Percentiles rank a stretch among this genome's conserved stretches.
Conservation (phyloP, 116 monocot species). For the Phalaenopsis hybrid region DNA sequence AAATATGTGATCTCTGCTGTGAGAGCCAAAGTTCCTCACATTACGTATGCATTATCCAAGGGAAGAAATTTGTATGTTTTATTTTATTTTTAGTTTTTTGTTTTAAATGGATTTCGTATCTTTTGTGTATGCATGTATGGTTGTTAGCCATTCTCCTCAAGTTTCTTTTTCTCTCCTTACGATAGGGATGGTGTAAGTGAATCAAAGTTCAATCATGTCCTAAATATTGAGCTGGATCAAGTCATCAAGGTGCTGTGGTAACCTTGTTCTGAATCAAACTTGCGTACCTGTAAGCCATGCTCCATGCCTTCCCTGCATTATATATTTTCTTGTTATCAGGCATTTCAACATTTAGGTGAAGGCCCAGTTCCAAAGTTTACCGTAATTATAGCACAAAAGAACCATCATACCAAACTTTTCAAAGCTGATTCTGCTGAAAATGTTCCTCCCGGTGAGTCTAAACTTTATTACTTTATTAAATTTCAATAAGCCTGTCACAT, state of each 20-base stretch:
- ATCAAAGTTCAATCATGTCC: slow-evolving; percentile 65
- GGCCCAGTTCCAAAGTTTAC: slow-evolving; percentile 47
- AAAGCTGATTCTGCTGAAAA: slow-evolving; percentile 46
- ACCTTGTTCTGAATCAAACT: not conserved
- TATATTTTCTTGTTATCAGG: slow-evolving; percentile 24
- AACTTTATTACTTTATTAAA: not conserved
- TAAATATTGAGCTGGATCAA: slow-evolving; percentile 61
- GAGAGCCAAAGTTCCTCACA: not conserved
- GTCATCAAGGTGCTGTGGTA: slow-evolving; percentile 37
- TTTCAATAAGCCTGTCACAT: not conserved
- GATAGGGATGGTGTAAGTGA: slow-evolving; percentile 86
- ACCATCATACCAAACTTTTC: slow-evolving; percentile 80
- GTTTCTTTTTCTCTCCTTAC: not conserved
- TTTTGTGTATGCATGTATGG: not conserved
- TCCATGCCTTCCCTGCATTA: not conserved
- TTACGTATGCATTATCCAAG: not conserved
- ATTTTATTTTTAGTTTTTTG: not conserved
- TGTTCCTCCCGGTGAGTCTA: slow-evolving; percentile 63
- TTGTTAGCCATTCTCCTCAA: not conserved
- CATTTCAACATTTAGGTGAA: slow-evolving; percentile 43
- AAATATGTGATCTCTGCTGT: no score
- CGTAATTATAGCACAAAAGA: slow-evolving; percentile 74
- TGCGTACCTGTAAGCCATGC: not conserved
- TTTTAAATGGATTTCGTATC: no score
- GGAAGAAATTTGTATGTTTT: not conserved